phyloP scores from a whole-genome alignment of 108 stramenopile species.

The Licmophora abbreviata region DNA sequence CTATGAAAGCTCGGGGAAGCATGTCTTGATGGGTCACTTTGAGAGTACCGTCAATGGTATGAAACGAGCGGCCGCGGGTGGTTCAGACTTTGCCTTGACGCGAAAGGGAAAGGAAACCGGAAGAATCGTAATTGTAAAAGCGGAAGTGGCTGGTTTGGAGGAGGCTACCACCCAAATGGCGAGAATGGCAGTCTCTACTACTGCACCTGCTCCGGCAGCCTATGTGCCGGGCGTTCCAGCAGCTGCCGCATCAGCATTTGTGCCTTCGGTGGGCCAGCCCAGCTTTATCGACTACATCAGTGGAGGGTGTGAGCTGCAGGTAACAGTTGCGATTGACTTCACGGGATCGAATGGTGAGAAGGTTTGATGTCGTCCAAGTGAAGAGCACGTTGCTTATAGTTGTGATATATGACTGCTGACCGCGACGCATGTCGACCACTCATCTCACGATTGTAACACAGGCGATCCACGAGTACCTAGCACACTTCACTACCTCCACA shows the following conservation, averaged over 20 bases:
- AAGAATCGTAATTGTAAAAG: constrained; percentile 12
- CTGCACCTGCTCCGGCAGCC: background rate
- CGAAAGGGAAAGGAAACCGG: constrained; percentile 25
- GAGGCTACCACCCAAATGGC: constrained; percentile 10
- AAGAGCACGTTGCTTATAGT: too few species aligned
- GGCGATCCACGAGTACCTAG: constrained; percentile 71
- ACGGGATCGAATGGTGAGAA: constrained; percentile 81
- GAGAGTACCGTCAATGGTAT: constrained; percentile 44
- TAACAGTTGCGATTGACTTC: constrained; percentile 83
- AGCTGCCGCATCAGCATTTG: background rate
- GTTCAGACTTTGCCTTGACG: constrained; percentile 4
- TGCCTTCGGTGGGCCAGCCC: background rate
- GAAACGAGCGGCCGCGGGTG: background rate
- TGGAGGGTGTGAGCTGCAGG: constrained; percentile 46
- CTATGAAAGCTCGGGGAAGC: constrained; percentile 39
- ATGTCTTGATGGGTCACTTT: constrained; percentile 44
- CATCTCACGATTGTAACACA: constrained; percentile 35
- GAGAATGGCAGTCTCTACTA: constrained; percentile 1
- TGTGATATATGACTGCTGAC: too few species aligned
- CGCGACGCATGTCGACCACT: too few species aligned
- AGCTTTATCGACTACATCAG: constrained; percentile 42
- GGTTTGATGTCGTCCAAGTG: background rate
- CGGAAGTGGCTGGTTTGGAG: constrained; percentile 12
- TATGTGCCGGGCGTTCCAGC: background rate
- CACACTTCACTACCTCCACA: constrained; percentile 61